These are phyloP conservation scores for Alnus rubra DNA, from an alignment of 306 rosid species.

Conservation along the genomic window DNA sequence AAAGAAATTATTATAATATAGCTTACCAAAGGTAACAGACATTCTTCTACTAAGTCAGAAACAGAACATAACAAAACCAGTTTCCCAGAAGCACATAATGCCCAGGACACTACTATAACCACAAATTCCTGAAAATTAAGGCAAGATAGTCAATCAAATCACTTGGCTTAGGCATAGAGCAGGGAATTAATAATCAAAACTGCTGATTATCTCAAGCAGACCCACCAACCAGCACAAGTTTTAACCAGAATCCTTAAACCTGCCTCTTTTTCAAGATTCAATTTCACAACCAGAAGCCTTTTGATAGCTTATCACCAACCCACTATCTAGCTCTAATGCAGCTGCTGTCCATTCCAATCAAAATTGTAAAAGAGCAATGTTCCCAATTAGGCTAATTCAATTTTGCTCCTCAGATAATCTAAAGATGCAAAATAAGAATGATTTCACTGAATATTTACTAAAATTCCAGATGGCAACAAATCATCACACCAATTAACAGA, in stretches of 20 bases:
- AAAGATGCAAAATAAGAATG: neutral
- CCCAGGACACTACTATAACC: neutral
- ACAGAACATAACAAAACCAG: neutral
- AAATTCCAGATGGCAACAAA: neutral
- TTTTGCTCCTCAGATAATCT: neutral
- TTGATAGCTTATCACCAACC: neutral
- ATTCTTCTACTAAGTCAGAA: neutral
- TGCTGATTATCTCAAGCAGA: neutral
- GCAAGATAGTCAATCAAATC: neutral
- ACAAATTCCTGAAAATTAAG: neutral
- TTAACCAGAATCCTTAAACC: neutral
- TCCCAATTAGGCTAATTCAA: neutral
- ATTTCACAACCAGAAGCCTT: neutral
- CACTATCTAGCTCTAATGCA: neutral
- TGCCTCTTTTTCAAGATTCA: neutral
- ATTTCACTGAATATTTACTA: neutral
- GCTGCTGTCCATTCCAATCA: neutral
- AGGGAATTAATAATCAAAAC: neutral
- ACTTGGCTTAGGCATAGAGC: constrained; percentile 1
- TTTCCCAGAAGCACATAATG: neutral
- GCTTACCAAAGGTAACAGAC: neutral
- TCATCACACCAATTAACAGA: neutral
- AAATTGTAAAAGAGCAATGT: neutral
- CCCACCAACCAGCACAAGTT: neutral
- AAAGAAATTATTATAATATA: neutral